Conservation (phyloP, 1,139 yeast species). For the Candida dubliniensis region DNA sequence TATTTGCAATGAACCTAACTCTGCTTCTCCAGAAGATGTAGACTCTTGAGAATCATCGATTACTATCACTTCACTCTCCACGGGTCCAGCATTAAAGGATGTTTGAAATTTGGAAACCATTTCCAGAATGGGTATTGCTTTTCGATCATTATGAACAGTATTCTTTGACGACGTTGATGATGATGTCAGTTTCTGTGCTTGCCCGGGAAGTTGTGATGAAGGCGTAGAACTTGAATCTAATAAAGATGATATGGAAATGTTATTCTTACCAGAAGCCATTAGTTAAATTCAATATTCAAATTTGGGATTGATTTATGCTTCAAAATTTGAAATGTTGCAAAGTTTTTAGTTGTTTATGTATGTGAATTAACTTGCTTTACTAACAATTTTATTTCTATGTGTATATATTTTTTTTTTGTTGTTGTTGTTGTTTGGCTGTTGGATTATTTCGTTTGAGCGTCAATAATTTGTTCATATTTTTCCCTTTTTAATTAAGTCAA, state of each 20-base stretch:
- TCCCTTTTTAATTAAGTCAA: too few species aligned
- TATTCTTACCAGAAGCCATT: slow-evolving; percentile 14
- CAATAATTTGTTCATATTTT: too few species aligned
- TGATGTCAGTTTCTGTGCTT: neutral
- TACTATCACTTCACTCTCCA: slow-evolving; percentile 17
- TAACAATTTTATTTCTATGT: neutral
- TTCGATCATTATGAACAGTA: slow-evolving; percentile 3
- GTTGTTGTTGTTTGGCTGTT: neutral
- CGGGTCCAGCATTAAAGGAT: slow-evolving; percentile 16
- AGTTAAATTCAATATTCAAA: neutral
- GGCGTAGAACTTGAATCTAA: slow-evolving; percentile 11
- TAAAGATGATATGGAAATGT: slow-evolving; percentile 28
- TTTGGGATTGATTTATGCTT: neutral
- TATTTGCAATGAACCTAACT: neutral
- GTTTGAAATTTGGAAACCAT: slow-evolving; percentile 28
- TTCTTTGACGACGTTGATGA: slow-evolving; percentile 3
- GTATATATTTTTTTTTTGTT: neutral
- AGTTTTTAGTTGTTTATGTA: neutral
- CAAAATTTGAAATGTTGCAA: slow-evolving; percentile 2
- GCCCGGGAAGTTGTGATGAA: slow-evolving; percentile 1
- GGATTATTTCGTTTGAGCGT: too few species aligned
- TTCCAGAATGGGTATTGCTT: slow-evolving; percentile 13
- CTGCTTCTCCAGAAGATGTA: neutral
- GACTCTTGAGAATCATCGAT: slow-evolving; percentile 9
- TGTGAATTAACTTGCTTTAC: neutral